Evolutionary conservation across 176 grass and related monocot species (phyloP), one percentile per base, ranked within the genome.

Genomic region (Typha latifolia): DNA sequence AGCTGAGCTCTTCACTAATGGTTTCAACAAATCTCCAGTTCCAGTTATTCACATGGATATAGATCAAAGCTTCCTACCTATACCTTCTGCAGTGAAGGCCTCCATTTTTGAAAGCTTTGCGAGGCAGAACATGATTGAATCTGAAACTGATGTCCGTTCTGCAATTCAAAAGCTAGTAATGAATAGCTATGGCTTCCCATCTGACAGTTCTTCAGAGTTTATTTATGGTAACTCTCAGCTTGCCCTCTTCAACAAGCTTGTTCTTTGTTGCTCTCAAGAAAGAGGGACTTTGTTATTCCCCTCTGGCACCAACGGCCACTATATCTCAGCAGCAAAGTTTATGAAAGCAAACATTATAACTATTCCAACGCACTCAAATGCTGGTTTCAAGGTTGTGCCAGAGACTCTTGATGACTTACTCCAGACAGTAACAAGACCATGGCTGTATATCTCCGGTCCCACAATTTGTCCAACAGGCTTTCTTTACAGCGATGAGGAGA

Each of bases 21-120:
- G 62, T 61, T 70, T 70, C 24, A 78, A 74, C 57, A 68, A 77
- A 52, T 81, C 69, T 53, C 61, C 51, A 55, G 19, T 84, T 49
- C 61, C 51, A 55, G 19, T 84, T 56, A 77, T 99, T 73, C 94
- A 99, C 70, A 93, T 99, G 94, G 94, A 99, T 77, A 72, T 90
- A 72, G 86, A 90, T 67, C 89, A 77, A 69, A 99, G 81, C 77
- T 93, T 99, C 62, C 80, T 99, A 15, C 81, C 89, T 61, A 74
- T 93, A 57, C 89, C 89, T 73, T 86, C 79, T 74, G 81, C 71
- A 61, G 89, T 90, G 1, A 93, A 93, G n/a, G 75, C 85, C 26
- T 93, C 81, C 68, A 89, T 97, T 62, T 97, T 93, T 61, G 85
- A 97, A 81, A 90, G 94, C 65, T 99, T 99, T 82, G 89, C 87